Percentiles rank a stretch among this genome's conserved stretches.
Evolutionary conservation across 495 filamentous ascomycete species (phyloP).

Genomic region (Hapsidospora chrysogenum): DNA sequence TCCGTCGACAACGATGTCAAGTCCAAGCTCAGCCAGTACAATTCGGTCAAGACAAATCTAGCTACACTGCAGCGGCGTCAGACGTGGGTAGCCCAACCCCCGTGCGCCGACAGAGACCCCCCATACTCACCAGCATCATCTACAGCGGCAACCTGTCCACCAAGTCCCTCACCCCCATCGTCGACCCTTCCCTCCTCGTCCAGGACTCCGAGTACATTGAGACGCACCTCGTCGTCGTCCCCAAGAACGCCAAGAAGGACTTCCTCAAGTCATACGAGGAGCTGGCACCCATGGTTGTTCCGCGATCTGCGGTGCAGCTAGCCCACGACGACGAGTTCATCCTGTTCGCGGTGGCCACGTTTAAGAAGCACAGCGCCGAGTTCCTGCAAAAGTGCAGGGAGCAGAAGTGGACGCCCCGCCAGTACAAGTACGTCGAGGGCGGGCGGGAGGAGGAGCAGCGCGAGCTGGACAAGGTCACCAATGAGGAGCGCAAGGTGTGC

Average conservation of each 20-base stretch:
- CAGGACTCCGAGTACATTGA: slow-evolving; percentile 92
- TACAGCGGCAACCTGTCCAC: slow-evolving; percentile 81
- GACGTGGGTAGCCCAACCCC: slow-evolving; percentile 32
- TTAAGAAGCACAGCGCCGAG: slow-evolving; percentile 76
- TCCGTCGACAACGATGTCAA: slow-evolving; percentile 92
- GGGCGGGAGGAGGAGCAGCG: slow-evolving; percentile 73
- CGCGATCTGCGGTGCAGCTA: slow-evolving; percentile 63
- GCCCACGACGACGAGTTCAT: slow-evolving; percentile 75
- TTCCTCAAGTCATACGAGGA: slow-evolving; percentile 84
- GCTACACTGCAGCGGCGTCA: slow-evolving; percentile 69
- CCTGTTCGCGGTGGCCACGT: slow-evolving; percentile 75
- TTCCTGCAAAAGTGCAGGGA: slow-evolving; percentile 83
- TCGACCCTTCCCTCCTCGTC: slow-evolving; percentile 61
- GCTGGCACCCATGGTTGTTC: slow-evolving; percentile 66
- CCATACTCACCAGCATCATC: slow-evolving; percentile 3
- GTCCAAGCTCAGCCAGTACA: slow-evolving; percentile 83
- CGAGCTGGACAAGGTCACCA: slow-evolving; percentile 63
- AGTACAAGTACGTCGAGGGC: slow-evolving; percentile 83
- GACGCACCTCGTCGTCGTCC: slow-evolving; percentile 83
- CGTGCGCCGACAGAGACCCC: slow-evolving; percentile 1
- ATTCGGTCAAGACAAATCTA: slow-evolving; percentile 67
- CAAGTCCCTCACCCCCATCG: slow-evolving; percentile 75
- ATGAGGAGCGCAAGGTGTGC: slow-evolving; percentile 74
- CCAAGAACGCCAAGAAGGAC: slow-evolving; percentile 59
- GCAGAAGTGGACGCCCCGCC: slow-evolving; percentile 81